A percentile compares a stretch with the other conserved stretches of the same genome.
Conservation (phyloP, 1,284 basidiomycete genomes). For the Ustilago trichophora region DNA sequence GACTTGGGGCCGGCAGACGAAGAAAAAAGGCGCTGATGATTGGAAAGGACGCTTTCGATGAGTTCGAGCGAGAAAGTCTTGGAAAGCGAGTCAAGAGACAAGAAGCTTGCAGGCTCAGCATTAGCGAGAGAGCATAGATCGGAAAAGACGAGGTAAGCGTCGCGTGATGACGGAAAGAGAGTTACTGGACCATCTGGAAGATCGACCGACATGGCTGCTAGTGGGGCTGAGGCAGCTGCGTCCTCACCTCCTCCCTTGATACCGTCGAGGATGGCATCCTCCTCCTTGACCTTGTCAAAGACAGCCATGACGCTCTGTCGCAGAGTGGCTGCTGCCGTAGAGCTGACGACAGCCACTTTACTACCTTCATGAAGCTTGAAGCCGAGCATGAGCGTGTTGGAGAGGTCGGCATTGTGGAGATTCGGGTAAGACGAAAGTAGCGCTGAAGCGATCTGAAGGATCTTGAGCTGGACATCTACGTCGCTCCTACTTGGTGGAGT, state of each 20-base stretch:
- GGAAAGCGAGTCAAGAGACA: conserved; percentile 84
- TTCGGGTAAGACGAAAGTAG: conserved; percentile 54
- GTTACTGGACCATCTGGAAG: conserved; percentile 56
- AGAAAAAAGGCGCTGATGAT: conserved; percentile 84
- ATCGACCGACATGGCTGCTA: conserved; percentile 57
- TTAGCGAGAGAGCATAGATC: conserved; percentile 64
- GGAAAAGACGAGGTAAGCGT: conserved; percentile 77
- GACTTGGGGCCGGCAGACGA: neutral
- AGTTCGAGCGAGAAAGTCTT: conserved; percentile 94
- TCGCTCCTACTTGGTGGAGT: conserved; percentile 49
- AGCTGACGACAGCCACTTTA: conserved; percentile 92
- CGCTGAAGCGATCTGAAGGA: conserved; percentile 60
- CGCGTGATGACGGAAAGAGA: conserved; percentile 81
- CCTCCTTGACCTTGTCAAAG: conserved; percentile 89
- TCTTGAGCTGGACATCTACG: conserved; percentile 64
- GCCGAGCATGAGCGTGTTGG: conserved; percentile 79
- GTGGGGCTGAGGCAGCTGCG: conserved; percentile 57
- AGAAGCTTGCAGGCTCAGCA: conserved; percentile 78
- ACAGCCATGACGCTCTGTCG: conserved; percentile 97
- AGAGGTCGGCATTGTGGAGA: conserved; percentile 56
- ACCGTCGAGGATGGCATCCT: conserved; percentile 70
- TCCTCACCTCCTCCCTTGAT: conserved; percentile 61
- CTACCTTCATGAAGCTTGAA: conserved; percentile 90
- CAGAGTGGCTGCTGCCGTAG: conserved; percentile 93
- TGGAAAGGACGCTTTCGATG: conserved; percentile 94